Evolutionary conservation across 179 eudicot species (phyloP).

Genomic region (Beta corolliflora): DNA sequence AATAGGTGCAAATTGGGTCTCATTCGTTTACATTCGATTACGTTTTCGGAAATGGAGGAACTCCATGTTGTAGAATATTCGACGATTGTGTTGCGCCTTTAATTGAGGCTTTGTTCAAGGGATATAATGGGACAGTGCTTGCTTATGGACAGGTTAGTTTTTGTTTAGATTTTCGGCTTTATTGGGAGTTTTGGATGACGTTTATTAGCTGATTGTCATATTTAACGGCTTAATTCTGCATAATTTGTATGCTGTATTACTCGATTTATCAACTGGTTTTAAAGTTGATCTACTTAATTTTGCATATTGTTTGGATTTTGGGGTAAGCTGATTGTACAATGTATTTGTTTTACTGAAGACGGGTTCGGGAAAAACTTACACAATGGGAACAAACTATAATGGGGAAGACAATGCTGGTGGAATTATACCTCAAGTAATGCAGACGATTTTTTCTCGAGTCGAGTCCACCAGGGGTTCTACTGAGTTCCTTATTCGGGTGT

Average conservation of each 20-base stretch:
- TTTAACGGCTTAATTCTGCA: no score
- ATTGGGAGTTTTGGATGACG: neutral
- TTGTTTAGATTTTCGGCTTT: neutral
- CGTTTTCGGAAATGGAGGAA: conserved; percentile 72
- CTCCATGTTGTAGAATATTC: conserved; percentile 49
- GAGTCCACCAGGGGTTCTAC: conserved; percentile 54
- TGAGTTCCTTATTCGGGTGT: conserved; percentile 77
- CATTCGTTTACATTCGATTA: conserved; percentile 83
- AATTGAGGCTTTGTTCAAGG: conserved; percentile 74
- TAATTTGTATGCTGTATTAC: neutral
- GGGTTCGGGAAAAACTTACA: conserved; percentile 94
- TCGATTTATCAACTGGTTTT: neutral
- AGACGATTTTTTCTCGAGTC: conserved; percentile 68
- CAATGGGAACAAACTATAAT: conserved; percentile 94
- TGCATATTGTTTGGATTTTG: neutral
- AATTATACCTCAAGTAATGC: conserved; percentile 86
- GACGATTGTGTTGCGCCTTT: conserved; percentile 80
- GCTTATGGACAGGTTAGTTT: conserved; percentile 90
- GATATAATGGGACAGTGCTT: conserved; percentile 88
- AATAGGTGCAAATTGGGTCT: conserved; percentile 88
- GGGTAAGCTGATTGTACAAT: neutral
- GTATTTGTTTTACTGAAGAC: conserved; percentile 47
- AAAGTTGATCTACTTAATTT: neutral
- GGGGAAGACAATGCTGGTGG: conserved; percentile 62
- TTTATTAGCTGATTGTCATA: no score